Evolutionary conservation across 202 grass and related monocot genomes (phyloP).

Genomic region (Elaeis oleifera): DNA sequence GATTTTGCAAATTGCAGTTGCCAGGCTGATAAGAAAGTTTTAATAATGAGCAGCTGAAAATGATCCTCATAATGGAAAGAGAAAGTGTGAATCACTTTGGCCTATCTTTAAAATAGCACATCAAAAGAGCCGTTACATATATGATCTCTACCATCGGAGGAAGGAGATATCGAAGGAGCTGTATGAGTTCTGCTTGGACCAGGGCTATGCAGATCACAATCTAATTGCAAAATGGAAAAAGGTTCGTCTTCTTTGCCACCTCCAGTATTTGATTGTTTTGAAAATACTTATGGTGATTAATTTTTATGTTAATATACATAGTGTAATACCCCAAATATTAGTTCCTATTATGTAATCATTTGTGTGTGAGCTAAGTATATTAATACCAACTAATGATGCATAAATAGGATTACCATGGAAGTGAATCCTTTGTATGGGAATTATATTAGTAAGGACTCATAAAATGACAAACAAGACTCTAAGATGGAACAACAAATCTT

Average conservation of each 20-base stretch:
- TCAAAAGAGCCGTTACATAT: slow-evolving; percentile 86
- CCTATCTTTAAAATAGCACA: slow-evolving; percentile 80
- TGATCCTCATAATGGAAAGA: slow-evolving; percentile 78
- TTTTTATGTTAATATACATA: no score
- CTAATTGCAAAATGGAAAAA: slow-evolving; percentile 97
- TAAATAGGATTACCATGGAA: no score
- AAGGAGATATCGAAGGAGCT: slow-evolving; percentile 87
- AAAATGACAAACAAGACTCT: no score
- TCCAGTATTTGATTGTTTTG: not conserved
- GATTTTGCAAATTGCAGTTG: no score
- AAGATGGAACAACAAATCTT: no score
- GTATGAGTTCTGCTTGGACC: slow-evolving; percentile 83
- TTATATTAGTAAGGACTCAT: no score
- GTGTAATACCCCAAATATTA: no score
- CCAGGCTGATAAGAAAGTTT: no score
- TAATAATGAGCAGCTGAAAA: slow-evolving; percentile 51
- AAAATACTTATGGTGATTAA: no score
- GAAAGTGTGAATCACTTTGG: slow-evolving; percentile 85
- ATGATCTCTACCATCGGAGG: slow-evolving; percentile 75
- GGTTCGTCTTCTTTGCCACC: slow-evolving; percentile 15
- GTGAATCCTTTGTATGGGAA: no score
- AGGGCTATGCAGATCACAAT: slow-evolving; percentile 71
- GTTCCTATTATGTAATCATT: not conserved
- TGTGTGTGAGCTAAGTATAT: not conserved
- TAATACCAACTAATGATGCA: no score